These are phyloP conservation scores for Aspergillus japonicus DNA, from an alignment of 2,329 filamentous ascomycete genomes.

Conservation along the genomic window DNA sequence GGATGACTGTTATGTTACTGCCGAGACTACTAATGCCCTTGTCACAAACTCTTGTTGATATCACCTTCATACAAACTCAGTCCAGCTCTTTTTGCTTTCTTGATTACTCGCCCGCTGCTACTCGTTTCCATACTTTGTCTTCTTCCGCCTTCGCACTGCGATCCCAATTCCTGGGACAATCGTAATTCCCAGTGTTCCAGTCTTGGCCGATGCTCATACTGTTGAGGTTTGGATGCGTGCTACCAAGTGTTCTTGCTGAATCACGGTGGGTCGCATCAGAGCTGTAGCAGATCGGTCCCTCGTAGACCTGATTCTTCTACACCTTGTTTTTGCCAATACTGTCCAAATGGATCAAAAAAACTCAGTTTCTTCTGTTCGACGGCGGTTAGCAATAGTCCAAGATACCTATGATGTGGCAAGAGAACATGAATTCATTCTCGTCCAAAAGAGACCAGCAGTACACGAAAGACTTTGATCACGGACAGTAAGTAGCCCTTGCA, in stretches of 20 bases:
- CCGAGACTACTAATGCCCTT: neutral
- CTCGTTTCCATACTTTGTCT: neutral
- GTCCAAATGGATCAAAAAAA: no score
- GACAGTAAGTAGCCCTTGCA: neutral
- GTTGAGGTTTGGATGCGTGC: no score
- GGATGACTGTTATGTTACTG: neutral
- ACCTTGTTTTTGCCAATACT: no score
- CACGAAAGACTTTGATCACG: neutral
- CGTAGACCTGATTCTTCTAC: no score
- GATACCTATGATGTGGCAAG: no score
- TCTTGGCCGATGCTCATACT: neutral
- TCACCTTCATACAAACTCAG: neutral
- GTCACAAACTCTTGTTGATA: neutral
- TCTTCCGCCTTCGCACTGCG: neutral
- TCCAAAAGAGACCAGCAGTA: neutral
- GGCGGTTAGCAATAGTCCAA: no score
- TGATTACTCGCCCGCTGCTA: neutral
- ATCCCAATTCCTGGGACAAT: neutral
- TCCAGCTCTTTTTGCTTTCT: neutral
- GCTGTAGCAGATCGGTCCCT: no score
- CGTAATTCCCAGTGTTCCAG: neutral
- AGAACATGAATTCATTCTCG: no score
- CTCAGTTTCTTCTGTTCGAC: no score
- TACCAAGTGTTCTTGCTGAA: no score
- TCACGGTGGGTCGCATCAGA: no score